Evolutionary conservation across 495 filamentous ascomycete genomes (phyloP), one percentile per base, ranked within the genome.

Genomic region (Penicillium verhagenii): DNA sequence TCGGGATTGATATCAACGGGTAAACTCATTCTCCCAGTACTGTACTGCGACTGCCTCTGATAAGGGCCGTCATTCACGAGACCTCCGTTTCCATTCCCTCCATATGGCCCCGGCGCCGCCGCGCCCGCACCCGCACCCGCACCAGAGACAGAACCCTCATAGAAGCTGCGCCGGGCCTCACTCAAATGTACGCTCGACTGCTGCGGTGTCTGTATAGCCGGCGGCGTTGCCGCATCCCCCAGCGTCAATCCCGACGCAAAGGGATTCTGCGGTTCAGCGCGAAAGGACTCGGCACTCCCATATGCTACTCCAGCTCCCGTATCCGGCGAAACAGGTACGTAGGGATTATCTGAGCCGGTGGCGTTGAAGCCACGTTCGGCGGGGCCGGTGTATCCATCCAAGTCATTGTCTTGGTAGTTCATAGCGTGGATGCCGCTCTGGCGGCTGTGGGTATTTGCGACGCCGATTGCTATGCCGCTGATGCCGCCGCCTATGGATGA

Each of bases 401-500:
- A 26, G 33, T 39, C 25, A 23, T 28, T 23, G 38, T 43, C 20
- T 11, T 35, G 38, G 25, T 44, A 37, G 59, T 48, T 13, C 33
- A 35, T 35, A n/a, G 89, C 88, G 58, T 91, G 81, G 45, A 89
- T 53, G 13, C 87, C 90, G 71, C 87, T 90, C 57, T 89, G 81
- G 54, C 88, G 74, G 57, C 86, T 79, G 71, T 90, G 83, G 25
- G 78, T 80, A 50, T 89, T 88, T 5, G 88, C 89, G 52, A 91
- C 83, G 45, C 81, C 88, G 57, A 85, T 73, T 44, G 90, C 88
- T 51, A 92, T 85, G 23, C 87, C 88, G 16, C 87, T 80, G 66
- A 92, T 87, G 23, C 89, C 90, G 25, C 89, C 90, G 50, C 89
- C 90, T 43, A 80, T 81, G 11, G 89, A 88, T 38, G 76, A 69